Conservation (phyloP, 805 yeast species). For the Komagataella mondaviorum region DNA sequence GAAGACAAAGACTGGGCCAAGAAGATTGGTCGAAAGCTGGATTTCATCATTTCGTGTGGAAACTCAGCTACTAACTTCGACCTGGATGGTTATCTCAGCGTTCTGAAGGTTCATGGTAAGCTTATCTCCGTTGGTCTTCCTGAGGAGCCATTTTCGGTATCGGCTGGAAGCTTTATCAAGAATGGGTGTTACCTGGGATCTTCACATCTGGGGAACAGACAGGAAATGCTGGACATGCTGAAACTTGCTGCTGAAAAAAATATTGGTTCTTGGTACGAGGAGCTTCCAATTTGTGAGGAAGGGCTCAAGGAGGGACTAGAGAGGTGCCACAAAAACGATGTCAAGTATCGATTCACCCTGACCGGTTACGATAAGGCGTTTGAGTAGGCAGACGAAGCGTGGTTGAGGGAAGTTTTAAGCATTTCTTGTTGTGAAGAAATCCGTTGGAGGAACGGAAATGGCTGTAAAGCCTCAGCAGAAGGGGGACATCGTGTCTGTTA, state of each 20-base stretch:
- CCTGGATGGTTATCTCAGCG: slow-evolving; percentile 29
- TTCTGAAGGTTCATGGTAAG: slow-evolving; percentile 43
- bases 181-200: slow-evolving; percentile 41
- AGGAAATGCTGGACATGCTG: slow-evolving; percentile 55
- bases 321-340: slow-evolving; percentile 40
- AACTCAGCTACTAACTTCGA: slow-evolving; percentile 36
- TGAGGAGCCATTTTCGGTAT: slow-evolving; percentile 26
- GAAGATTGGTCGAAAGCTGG: slow-evolving; percentile 21
- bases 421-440: too few relatives aligned
- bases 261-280: slow-evolving; percentile 52
- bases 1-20: slow-evolving; percentile 22
- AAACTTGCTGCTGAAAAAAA: slow-evolving; percentile 45
- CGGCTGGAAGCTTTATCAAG: slow-evolving; percentile 25
- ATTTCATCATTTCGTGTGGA: slow-evolving; percentile 40
- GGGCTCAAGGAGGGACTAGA: slow-evolving; percentile 42
- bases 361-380: slow-evolving; percentile 39
- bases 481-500: not conserved
- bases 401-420: not conserved
- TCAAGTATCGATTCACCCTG: slow-evolving; percentile 51
- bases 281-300: slow-evolving; percentile 36
- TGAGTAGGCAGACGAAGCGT: not conserved
- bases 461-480: too few relatives aligned
- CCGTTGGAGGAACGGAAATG: too few relatives aligned
- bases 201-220: slow-evolving; percentile 47
- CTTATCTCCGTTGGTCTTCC: slow-evolving; percentile 63